Evolutionary conservation across 2,329 filamentous ascomycete species (phyloP).

Genomic region (Eutypella sp.): DNA sequence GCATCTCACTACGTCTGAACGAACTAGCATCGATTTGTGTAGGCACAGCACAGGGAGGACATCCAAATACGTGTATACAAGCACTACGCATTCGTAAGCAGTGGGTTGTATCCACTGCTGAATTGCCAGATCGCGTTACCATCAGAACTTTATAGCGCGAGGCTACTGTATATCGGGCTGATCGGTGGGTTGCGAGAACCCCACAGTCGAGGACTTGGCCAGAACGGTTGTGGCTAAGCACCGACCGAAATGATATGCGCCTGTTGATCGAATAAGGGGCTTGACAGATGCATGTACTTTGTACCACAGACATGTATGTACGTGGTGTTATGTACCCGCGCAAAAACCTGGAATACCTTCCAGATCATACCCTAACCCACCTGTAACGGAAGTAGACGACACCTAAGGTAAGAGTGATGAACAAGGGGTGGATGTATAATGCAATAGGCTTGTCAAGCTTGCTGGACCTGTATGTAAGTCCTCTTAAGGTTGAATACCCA

Average conservation of each 20-base stretch:
- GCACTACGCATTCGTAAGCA: neutral
- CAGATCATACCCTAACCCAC: too few relatives aligned
- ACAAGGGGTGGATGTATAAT: too few relatives aligned
- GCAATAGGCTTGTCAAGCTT: too few relatives aligned
- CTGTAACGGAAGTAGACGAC: too few relatives aligned
- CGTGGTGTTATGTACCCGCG: too few relatives aligned
- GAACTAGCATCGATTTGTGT: neutral
- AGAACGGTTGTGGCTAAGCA: neutral
- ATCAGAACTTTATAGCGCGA: neutral
- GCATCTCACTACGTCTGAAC: neutral
- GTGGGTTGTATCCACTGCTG: neutral
- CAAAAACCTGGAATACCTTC: too few relatives aligned
- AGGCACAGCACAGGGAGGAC: neutral
- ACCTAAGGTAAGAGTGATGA: too few relatives aligned
- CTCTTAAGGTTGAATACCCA: constrained; percentile 13
- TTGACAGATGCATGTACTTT: neutral
- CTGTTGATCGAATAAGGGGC: neutral
- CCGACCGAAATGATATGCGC: too few relatives aligned
- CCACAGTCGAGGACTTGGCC: neutral
- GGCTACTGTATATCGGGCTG: neutral
- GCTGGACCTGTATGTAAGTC: too few relatives aligned
- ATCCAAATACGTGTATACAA: too few relatives aligned
- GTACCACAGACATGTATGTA: too few relatives aligned
- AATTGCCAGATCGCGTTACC: neutral
- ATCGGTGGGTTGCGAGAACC: neutral